phyloP scores from a whole-genome alignment of 2,329 filamentous ascomycete species.

The Alternaria novae-zelandiae region DNA sequence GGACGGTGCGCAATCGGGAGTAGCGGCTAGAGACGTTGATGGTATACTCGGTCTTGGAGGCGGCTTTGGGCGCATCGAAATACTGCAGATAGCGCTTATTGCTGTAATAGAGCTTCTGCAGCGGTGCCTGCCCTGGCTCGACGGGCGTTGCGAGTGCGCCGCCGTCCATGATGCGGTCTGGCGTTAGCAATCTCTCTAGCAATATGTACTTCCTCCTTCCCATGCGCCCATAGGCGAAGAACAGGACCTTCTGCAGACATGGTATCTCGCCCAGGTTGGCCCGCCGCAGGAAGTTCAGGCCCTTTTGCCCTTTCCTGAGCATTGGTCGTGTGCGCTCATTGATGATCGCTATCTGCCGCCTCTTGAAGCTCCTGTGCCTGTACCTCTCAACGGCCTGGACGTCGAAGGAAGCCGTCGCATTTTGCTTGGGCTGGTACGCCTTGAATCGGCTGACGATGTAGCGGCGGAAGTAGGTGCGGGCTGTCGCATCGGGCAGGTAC shows the following conservation, averaged over 20 bases:
- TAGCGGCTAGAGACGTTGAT: constrained; percentile 42
- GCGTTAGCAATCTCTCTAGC: constrained; percentile 30
- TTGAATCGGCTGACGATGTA: constrained; percentile 59
- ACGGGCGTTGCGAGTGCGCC: constrained; percentile 1
- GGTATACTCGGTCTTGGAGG: constrained; percentile 15
- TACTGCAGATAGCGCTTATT: constrained; percentile 35
- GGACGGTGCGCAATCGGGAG: constrained; percentile 35
- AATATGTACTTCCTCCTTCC: constrained; percentile 61
- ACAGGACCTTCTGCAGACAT: constrained; percentile 60
- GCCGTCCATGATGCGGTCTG: constrained; percentile 21
- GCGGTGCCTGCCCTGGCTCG: constrained; percentile 19
- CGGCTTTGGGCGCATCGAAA: constrained; percentile 37
- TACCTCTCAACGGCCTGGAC: constrained; percentile 25
- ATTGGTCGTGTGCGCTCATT: constrained; percentile 25
- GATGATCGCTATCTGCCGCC: constrained; percentile 30
- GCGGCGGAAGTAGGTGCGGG: constrained; percentile 57
- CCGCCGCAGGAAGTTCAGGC: constrained; percentile 54
- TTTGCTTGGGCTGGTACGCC: constrained; percentile 45
- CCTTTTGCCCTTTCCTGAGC: constrained; percentile 41
- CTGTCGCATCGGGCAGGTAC: constrained; percentile 65
- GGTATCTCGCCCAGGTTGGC: constrained; percentile 63
- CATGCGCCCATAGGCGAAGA: constrained; percentile 63
- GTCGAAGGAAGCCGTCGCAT: constrained; percentile 23
- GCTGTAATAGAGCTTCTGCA: constrained; percentile 48
- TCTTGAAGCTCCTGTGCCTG: constrained; percentile 27